Evolutionary conservation across 1,284 basidiomycete species (phyloP).

Genomic region (Phylloporus gajari): DNA sequence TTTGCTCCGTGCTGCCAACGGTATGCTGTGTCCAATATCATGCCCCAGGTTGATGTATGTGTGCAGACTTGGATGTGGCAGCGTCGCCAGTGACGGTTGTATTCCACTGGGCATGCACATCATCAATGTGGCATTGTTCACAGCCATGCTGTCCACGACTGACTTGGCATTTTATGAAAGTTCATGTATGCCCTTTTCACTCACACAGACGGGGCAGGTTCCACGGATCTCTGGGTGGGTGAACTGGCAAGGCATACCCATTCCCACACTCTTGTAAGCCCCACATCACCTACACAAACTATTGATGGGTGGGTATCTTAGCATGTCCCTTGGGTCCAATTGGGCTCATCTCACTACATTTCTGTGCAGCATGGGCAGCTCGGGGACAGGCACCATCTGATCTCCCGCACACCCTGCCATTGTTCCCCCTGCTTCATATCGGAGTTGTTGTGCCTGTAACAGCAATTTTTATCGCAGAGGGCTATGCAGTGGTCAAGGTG

Average conservation of each 20-base stretch:
- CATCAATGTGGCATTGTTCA: constrained; percentile 69
- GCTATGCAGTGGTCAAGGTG: constrained; percentile 53
- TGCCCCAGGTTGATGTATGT: constrained; percentile 24
- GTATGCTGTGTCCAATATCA: constrained; percentile 37
- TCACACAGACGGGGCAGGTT: constrained; percentile 61
- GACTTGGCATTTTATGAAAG: constrained; percentile 74
- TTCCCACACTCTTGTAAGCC: constrained; percentile 62
- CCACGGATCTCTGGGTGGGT: constrained; percentile 59
- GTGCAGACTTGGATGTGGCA: constrained; percentile 53
- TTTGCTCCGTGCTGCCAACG: constrained; percentile 55
- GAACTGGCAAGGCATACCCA: constrained; percentile 71
- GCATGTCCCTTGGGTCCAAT: constrained; percentile 60
- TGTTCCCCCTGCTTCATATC: constrained; percentile 59
- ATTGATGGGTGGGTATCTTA: neutral
- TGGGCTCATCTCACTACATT: constrained; percentile 62
- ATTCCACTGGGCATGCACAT: constrained; percentile 65
- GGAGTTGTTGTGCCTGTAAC: constrained; percentile 55
- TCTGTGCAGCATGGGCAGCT: constrained; percentile 57
- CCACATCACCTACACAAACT: neutral
- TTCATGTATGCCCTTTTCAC: constrained; percentile 67
- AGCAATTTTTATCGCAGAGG: constrained; percentile 62
- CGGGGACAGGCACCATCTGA: constrained; percentile 54
- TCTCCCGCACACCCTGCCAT: constrained; percentile 59
- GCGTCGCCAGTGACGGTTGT: constrained; percentile 69
- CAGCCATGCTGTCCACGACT: constrained; percentile 70